Base-by-base conservation (phyloP, 495 filamentous ascomycete genomes). In the Podospora anserina region DNA sequence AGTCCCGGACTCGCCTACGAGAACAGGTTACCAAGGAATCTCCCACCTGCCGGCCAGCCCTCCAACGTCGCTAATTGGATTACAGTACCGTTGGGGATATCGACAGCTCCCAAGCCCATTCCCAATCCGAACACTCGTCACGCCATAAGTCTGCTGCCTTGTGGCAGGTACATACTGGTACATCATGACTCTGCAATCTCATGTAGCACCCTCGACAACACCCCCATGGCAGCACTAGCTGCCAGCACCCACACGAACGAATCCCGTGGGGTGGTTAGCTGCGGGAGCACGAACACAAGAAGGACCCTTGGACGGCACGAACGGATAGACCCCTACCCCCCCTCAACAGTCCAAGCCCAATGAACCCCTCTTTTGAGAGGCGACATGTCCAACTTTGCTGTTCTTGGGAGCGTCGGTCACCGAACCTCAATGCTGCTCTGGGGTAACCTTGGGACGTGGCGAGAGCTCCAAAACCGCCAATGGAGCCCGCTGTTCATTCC, bases 211-310 rank as follows among this genome's bases (percentile, higher is more conserved):
- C 15, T 13, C 39, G 9, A 49, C 15, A 13, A 16, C 15, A 23
- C 7, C 39, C 39, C 39, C 39, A 49, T 49, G 5, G 2, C 39
- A 49, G 4, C 30, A 32, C 30, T 7, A 32, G 30, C 30, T 32
- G 30, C 30, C 30, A 32, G 7, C 30, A 32, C 30, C 0, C 30
- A 32, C 30, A 32, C 9, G 15, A 16, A 49, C 39, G 9, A 18
- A 18, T 49, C 39, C 39, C 9, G 39, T 49, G 9, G 39, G 13
- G 39, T 49, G 39, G 15, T 49, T 5, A 49, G 39, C 15, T 49
- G 15, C 39, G 15, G 39, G 62, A 53, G 32, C 64, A 64, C 66
- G 56, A 59, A 26, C 58, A 61, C 58, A 49, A 49, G 39, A 49
- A 49, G 39, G 39, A 49, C 39, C 39, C 39, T 49, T 49, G 15